Evolutionary conservation across 1,284 basidiomycete species (phyloP), one percentile per base, ranked within the genome.

Genomic region (Pseudozyma sp.): DNA sequence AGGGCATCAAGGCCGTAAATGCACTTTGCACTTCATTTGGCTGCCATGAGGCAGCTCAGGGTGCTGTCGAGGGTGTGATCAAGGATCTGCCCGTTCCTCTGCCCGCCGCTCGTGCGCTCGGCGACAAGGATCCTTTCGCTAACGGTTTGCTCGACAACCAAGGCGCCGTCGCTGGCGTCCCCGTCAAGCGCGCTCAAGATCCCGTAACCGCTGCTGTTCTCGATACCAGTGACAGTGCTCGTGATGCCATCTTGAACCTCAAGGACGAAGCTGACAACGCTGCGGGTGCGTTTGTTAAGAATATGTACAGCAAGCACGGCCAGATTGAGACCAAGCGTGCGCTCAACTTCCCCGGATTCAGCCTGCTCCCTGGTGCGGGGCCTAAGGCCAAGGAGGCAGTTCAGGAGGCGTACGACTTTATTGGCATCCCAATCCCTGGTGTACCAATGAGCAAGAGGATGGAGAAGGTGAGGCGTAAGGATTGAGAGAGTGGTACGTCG

Each of bases 221-320:
- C 11, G 67, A 56, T 48, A 58, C 60, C 13, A 62, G 62, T 48
- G 71, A 75, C 25, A n/a, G 25, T 1, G 71, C 50, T 1, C 57
- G 63, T 3, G 71, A 75, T 39, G 48, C 51, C 11, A 42, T 59
- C 7, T 45, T 75, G 10, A 55, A 47, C 21, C 43, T 75, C 59
- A 70, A 66, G 53, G 42, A 35, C 25, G 44, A 44, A 12, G 59
- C 62, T 12, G 59, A 70, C 40, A 34, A 66, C 40, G 67, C 63
- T 8, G 54, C 62, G 0, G 65, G 63, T 5, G 51, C 40, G 8
- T 75, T 75, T 58, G 63, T 61, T 55, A 75, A 75, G 71, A 70
- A 63, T 62, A 58, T 75, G 58, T 75, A 75, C 61, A 48, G 48
- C 25, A 59, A 73, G 25, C 53, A 59, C 18, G 56, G 51, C n/a